Evolutionary conservation across 2,329 filamentous ascomycete species (phyloP).

Genomic region (Colletotrichum sp.): DNA sequence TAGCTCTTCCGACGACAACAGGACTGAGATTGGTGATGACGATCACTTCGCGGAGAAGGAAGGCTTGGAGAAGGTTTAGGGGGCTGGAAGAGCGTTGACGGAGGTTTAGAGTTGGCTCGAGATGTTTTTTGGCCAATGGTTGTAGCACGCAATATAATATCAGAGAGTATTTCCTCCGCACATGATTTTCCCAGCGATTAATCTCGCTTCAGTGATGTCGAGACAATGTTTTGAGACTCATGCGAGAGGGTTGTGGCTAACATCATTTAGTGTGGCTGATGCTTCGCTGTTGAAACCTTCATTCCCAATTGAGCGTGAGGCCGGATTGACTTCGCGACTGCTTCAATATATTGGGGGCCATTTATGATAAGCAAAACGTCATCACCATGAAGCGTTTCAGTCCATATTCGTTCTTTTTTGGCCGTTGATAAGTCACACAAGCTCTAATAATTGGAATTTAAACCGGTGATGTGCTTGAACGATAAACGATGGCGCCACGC

Average conservation of each 20-base stretch:
- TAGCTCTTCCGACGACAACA: background rate
- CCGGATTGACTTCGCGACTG: accelerated
- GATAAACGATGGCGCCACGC: background rate
- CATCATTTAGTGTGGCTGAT: accelerated
- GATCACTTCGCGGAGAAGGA: background rate
- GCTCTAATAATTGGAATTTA: background rate
- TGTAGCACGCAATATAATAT: too few relatives aligned
- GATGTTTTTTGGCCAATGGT: too few relatives aligned
- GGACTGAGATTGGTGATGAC: background rate
- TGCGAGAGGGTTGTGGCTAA: accelerated
- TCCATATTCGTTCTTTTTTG: background rate
- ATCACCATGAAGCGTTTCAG: too few relatives aligned
- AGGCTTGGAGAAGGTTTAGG: background rate
- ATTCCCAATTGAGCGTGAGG: too few relatives aligned
- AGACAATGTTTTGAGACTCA: too few relatives aligned
- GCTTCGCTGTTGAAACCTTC: too few relatives aligned
- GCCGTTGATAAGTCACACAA: background rate
- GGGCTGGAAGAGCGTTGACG: background rate
- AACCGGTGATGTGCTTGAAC: accelerated
- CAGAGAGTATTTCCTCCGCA: too few relatives aligned
- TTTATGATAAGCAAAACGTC: too few relatives aligned
- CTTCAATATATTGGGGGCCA: too few relatives aligned
- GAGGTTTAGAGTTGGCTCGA: background rate
- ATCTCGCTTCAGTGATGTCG: too few relatives aligned
- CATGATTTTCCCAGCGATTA: too few relatives aligned